Percentiles rank a stretch among this genome's conserved stretches.
phyloP scores from a whole-genome alignment of 176 grass and related monocot species.

The Tillandsia leiboldiana region DNA sequence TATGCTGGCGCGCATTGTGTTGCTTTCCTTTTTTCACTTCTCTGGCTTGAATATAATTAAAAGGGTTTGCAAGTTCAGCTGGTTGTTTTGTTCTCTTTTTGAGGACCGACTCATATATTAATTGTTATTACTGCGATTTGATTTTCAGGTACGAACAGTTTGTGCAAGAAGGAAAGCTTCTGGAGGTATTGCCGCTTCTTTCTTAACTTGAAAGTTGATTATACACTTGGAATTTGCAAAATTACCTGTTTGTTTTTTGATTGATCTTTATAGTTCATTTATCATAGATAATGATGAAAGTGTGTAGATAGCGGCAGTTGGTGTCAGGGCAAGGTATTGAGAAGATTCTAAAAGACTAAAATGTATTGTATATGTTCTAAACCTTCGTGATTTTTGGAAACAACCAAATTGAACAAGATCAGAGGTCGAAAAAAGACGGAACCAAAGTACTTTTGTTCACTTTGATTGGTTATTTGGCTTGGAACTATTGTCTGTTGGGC shows the following conservation, averaged over 20 bases:
- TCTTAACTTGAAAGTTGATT: conserved; percentile 5
- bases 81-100: neutral
- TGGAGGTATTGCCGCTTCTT: conserved; percentile 50
- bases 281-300: no score
- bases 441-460: no score
- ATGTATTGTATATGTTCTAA: no score
- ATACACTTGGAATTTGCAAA: neutral
- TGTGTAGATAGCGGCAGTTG: no score
- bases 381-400: no score
- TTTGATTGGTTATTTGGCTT: no score
- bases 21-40: neutral
- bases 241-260: neutral
- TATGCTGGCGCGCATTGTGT: neutral
- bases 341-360: no score
- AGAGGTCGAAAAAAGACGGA: no score
- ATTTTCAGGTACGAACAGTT: conserved; percentile 83
- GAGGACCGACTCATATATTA: neutral
- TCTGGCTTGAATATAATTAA: neutral
- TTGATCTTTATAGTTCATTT: no score
- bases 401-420: no score
- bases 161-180: conserved; percentile 69
- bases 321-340: no score
- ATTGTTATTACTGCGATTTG: conserved; percentile 10
- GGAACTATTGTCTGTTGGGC: no score
- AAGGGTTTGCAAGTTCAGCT: neutral